Evolutionary conservation across 2,329 filamentous ascomycete species (phyloP).

Genomic region (Nannizziopsis barbatae): DNA sequence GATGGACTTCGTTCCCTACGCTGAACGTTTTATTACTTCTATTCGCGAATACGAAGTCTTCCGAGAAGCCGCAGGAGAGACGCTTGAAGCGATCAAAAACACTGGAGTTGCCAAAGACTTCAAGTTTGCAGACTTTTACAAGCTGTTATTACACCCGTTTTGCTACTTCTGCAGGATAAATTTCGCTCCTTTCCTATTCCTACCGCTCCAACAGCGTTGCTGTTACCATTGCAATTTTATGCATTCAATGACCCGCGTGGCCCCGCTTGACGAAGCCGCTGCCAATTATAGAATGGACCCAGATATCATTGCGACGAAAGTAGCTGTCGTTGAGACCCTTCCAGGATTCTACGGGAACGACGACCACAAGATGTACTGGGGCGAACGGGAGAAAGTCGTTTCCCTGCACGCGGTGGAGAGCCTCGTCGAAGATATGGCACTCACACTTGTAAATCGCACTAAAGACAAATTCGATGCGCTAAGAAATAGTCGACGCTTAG

Average conservation of each 20-base stretch:
- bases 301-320: neutral
- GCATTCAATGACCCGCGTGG: neutral
- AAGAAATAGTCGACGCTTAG: no score
- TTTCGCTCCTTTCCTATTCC: constrained; percentile 1
- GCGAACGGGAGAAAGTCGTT: neutral
- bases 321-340: neutral
- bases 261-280: neutral
- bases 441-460: no score
- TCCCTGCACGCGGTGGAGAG: neutral
- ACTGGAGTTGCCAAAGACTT: neutral
- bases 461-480: no score
- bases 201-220: neutral
- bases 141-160: neutral
- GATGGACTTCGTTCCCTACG: no score
- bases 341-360: neutral
- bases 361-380: neutral
- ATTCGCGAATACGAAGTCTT: neutral
- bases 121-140: neutral
- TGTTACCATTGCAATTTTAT: constrained; percentile 1
- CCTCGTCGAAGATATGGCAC: no score
- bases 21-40: neutral
- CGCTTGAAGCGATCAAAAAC: neutral
- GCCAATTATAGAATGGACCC: neutral
- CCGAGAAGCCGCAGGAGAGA: neutral
- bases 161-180: neutral